Percentiles rank a stretch among this genome's conserved stretches.
Conservation (phyloP, 805 yeast species). For the Yarrowia yakushimensis region DNA sequence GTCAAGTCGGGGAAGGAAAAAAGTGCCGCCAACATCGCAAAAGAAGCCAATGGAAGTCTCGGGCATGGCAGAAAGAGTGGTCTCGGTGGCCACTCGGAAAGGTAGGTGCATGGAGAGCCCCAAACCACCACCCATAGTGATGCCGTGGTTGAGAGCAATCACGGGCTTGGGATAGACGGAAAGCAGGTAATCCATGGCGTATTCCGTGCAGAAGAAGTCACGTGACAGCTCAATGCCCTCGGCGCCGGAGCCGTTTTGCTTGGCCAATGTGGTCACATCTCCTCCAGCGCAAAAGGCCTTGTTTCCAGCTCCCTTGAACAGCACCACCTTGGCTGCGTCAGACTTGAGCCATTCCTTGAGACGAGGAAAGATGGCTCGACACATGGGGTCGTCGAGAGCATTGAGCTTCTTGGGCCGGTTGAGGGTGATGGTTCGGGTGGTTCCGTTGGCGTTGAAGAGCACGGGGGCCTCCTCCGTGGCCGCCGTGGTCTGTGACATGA, state of each 20-base stretch:
- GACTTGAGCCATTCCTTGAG: slow-evolving; percentile 73
- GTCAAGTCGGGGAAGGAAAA: slow-evolving; percentile 78
- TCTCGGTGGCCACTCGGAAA: slow-evolving; percentile 89
- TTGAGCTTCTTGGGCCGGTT: slow-evolving; percentile 82
- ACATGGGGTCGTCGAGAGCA: slow-evolving; percentile 77
- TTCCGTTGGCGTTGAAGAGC: slow-evolving; percentile 56
- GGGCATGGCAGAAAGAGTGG: slow-evolving; percentile 93
- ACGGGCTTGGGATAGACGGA: slow-evolving; percentile 85
- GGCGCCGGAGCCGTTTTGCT: slow-evolving; percentile 37
- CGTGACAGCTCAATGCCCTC: slow-evolving; percentile 53
- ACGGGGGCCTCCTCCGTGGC: slow-evolving; percentile 48
- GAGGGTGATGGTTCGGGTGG: slow-evolving; percentile 68
- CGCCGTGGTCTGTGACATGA: slow-evolving; percentile 24
- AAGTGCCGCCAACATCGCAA: slow-evolving; percentile 94
- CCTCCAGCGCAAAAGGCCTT: slow-evolving; percentile 95
- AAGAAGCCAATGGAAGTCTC: slow-evolving; percentile 95
- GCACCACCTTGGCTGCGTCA: slow-evolving; percentile 56
- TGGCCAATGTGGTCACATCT: slow-evolving; percentile 79
- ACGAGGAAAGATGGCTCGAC: slow-evolving; percentile 65
- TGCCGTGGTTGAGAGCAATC: slow-evolving; percentile 83
- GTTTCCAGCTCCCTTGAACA: slow-evolving; percentile 59
- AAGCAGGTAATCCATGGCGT: slow-evolving; percentile 71
- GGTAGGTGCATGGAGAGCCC: slow-evolving; percentile 89
- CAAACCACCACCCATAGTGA: slow-evolving; percentile 98
- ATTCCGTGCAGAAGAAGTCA: slow-evolving; percentile 74